These are phyloP conservation scores for Hymenoscyphus repandus DNA, from an alignment of 2,329 filamentous ascomycete genomes.

Conservation along the genomic window DNA sequence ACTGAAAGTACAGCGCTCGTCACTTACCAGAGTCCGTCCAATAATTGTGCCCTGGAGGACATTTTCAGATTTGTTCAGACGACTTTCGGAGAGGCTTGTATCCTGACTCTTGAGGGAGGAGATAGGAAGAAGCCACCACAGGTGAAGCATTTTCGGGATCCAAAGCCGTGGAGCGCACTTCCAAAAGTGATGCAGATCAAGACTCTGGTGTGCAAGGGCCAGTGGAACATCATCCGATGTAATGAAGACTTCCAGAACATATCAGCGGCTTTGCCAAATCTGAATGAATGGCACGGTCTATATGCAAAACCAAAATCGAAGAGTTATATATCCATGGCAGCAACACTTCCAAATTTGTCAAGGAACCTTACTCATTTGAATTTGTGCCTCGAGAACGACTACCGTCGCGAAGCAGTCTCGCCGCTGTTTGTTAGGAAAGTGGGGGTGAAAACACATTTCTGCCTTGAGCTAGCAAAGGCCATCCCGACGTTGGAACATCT, in stretches of 20 bases:
- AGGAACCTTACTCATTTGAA: conserved; percentile 56
- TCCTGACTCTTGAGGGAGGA: conserved; percentile 71
- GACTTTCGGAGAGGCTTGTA: conserved; percentile 51
- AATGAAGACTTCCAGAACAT: conserved; percentile 59
- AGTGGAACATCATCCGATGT: conserved; percentile 70
- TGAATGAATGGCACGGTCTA: conserved; percentile 49
- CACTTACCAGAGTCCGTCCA: conserved; percentile 52
- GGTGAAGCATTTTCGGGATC: conserved; percentile 48
- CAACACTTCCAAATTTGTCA: conserved; percentile 55
- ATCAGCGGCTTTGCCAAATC: conserved; percentile 56
- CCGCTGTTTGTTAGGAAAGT: conserved; percentile 58
- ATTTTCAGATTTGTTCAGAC: conserved; percentile 59
- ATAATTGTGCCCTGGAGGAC: conserved; percentile 66
- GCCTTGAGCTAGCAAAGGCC: conserved; percentile 54
- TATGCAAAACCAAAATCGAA: conserved; percentile 69
- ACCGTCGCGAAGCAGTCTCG: conserved; percentile 57
- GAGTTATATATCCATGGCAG: conserved; percentile 65
- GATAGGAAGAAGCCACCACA: conserved; percentile 70
- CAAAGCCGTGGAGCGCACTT: conserved; percentile 7
- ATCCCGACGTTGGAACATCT: conserved; percentile 61
- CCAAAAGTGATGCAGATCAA: conserved; percentile 44
- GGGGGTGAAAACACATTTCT: conserved; percentile 55
- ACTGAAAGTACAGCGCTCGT: conserved; percentile 42
- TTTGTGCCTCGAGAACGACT: conserved; percentile 67
- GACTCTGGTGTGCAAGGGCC: conserved; percentile 67